Conservation (phyloP, 2,329 filamentous ascomycete genomes). For the Decorospora gaudefroyi region DNA sequence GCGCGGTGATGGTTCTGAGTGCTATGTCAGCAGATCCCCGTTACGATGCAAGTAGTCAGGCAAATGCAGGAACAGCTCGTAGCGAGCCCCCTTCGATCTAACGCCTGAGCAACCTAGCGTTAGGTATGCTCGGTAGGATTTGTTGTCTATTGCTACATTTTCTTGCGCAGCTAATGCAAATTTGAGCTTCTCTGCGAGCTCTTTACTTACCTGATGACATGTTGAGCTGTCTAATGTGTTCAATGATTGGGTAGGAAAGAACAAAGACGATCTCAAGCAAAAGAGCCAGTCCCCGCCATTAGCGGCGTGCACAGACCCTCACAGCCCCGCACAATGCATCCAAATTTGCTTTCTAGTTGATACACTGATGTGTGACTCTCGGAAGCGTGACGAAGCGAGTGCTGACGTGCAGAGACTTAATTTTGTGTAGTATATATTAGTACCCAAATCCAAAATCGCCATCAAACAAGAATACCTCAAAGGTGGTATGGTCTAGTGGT, state of each 20-base stretch:
- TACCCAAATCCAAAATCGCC: background rate
- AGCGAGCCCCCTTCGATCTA: background rate
- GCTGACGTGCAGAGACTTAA: background rate
- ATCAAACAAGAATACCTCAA: slow-evolving; percentile 26
- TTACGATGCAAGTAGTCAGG: slow-evolving; percentile 2
- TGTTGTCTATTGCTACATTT: too few relatives aligned
- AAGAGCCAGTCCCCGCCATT: slow-evolving; percentile 16
- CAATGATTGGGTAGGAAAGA: slow-evolving; percentile 11
- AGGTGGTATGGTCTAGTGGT: slow-evolving; percentile 48
- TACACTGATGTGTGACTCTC: fast-evolving
- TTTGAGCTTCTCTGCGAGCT: too few relatives aligned
- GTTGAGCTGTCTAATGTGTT: background rate
- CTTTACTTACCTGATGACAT: slow-evolving; percentile 24
- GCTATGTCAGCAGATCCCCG: slow-evolving; percentile 5
- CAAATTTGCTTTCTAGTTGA: background rate
- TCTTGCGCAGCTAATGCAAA: too few relatives aligned
- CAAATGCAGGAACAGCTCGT: slow-evolving; percentile 4
- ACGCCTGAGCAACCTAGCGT: background rate
- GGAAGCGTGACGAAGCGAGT: background rate
- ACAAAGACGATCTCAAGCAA: slow-evolving; percentile 1
- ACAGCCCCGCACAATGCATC: slow-evolving; percentile 8
- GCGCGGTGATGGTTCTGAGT: slow-evolving; percentile 22
- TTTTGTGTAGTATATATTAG: slow-evolving; percentile 6
- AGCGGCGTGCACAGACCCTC: slow-evolving; percentile 25
- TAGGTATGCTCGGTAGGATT: too few relatives aligned